Percentiles rank a stretch among this genome's conserved stretches.
Evolutionary conservation across 495 filamentous ascomycete genomes (phyloP).

Genomic region (Gamarada debralockiae): DNA sequence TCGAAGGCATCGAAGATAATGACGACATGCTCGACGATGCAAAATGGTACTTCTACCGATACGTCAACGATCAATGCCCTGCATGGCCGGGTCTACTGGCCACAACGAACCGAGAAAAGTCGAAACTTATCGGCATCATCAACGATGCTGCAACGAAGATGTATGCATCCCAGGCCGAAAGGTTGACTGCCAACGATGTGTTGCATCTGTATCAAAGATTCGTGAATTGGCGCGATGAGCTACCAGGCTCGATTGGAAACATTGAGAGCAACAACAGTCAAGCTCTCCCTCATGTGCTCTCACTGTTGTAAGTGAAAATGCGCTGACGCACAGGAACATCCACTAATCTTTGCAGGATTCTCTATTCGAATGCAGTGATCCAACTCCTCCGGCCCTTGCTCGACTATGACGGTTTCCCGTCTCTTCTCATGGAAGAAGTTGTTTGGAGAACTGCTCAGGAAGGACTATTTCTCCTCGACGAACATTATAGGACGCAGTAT

Average conservation of each 20-base stretch:
- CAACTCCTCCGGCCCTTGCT: conserved; percentile 24
- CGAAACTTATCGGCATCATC: conserved; percentile 30
- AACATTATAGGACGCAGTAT: conserved; percentile 25
- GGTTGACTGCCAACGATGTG: conserved; percentile 25
- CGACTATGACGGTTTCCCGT: conserved; percentile 16
- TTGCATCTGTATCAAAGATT: conserved; percentile 27
- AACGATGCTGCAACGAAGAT: conserved; percentile 28
- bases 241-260: conserved; percentile 26
- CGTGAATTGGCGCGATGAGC: conserved; percentile 27
- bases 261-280: conserved; percentile 24
- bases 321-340: background rate
- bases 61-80: conserved; percentile 16
- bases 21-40: conserved; percentile 14
- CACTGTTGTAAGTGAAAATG: conserved; percentile 28
- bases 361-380: conserved; percentile 18
- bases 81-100: conserved; percentile 18
- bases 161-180: conserved; percentile 27
- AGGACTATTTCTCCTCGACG: conserved; percentile 21
- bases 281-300: conserved; percentile 34
- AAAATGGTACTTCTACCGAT: conserved; percentile 22
- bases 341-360: conserved; percentile 17
- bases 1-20: conserved; percentile 8
- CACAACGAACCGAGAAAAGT: conserved; percentile 26
- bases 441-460: conserved; percentile 23
- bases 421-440: conserved; percentile 13